These are phyloP conservation scores for Agapanthus africanus DNA, from an alignment of 106 monocot genomes.

Conservation along the genomic window DNA sequence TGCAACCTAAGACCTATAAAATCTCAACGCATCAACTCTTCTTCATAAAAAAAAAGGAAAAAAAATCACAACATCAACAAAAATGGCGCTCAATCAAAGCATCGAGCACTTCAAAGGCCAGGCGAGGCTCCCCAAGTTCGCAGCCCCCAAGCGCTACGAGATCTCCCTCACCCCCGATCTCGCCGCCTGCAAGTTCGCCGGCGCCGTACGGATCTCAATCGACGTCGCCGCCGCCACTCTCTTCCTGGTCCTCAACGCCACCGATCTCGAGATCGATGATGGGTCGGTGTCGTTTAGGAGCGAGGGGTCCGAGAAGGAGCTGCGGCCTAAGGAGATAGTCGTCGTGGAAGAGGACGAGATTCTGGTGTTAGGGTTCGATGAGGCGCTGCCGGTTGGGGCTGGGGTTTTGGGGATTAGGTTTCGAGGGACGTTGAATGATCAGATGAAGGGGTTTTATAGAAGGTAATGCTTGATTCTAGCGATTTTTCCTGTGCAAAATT, in stretches of 20 bases:
- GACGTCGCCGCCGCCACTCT: constrained; percentile 48
- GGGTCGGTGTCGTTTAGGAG: constrained; percentile 39
- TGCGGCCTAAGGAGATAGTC: constrained; percentile 35
- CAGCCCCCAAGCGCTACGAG: constrained; percentile 55
- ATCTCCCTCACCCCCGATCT: constrained; percentile 68
- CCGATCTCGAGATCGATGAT: constrained; percentile 48
- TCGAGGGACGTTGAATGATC: constrained; percentile 64
- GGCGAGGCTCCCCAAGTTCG: constrained; percentile 67
- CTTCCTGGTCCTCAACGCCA: constrained; percentile 86
- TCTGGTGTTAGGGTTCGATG: constrained; percentile 54
- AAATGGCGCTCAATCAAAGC: too few species aligned
- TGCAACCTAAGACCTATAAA: too few species aligned
- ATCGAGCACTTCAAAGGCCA: constrained; percentile 55
- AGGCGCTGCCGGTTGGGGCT: constrained; percentile 44
- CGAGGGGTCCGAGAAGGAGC: constrained; percentile 18
- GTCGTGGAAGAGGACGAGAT: constrained; percentile 63
- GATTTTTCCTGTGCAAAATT: too few species aligned
- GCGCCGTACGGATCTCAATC: constrained; percentile 46
- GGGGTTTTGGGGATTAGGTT: constrained; percentile 54
- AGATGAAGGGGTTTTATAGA: constrained; percentile 92
- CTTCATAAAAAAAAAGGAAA: too few species aligned
- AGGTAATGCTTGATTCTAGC: constrained; percentile 41
- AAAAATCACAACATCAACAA: too few species aligned
- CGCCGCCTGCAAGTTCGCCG: constrained; percentile 58
- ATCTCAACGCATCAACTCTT: too few species aligned